A percentile compares a stretch with the other conserved stretches of the same genome.
phyloP scores from a whole-genome alignment of 1,284 basidiomycete species.

The Mrakiaceae sp. region DNA sequence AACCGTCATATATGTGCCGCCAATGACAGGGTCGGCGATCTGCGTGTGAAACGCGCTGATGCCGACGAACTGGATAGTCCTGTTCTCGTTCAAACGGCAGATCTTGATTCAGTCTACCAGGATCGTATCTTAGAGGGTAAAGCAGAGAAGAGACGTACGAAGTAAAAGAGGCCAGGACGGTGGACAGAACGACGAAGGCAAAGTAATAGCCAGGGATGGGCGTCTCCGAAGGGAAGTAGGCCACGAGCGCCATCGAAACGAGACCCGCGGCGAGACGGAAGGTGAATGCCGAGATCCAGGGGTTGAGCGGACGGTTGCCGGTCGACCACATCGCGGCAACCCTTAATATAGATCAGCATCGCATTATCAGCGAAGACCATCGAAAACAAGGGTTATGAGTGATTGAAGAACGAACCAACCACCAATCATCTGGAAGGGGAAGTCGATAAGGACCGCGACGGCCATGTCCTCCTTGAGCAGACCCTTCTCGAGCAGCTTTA shows the following conservation, averaged over 20 bases:
- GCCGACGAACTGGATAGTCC: constrained; percentile 95
- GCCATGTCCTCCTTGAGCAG: constrained; percentile 91
- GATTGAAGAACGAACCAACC: constrained; percentile 49
- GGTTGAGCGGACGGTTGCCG: constrained; percentile 59
- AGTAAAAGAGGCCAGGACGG: constrained; percentile 73
- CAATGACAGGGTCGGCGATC: constrained; percentile 92
- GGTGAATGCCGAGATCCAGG: constrained; percentile 90
- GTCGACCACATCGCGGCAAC: constrained; percentile 34
- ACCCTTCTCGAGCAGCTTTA: constrained; percentile 96
- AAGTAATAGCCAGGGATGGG: constrained; percentile 73
- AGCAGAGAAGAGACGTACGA: constrained; percentile 41
- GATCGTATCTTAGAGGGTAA: no score
- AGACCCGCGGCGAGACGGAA: constrained; percentile 62
- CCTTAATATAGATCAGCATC: not conserved
- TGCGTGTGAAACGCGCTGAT: constrained; percentile 97
- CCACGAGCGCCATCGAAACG: constrained; percentile 67
- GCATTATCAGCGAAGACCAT: not conserved
- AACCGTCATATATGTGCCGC: constrained; percentile 96
- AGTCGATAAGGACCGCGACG: constrained; percentile 88
- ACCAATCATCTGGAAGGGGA: constrained; percentile 92
- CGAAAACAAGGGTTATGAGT: not conserved
- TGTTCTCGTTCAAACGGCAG: constrained; percentile 27
- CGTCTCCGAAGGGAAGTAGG: constrained; percentile 63
- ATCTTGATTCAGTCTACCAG: no score
- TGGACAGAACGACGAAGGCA: constrained; percentile 61